Conservation (phyloP, 805 yeast species). For the Saturnispora diversa region DNA sequence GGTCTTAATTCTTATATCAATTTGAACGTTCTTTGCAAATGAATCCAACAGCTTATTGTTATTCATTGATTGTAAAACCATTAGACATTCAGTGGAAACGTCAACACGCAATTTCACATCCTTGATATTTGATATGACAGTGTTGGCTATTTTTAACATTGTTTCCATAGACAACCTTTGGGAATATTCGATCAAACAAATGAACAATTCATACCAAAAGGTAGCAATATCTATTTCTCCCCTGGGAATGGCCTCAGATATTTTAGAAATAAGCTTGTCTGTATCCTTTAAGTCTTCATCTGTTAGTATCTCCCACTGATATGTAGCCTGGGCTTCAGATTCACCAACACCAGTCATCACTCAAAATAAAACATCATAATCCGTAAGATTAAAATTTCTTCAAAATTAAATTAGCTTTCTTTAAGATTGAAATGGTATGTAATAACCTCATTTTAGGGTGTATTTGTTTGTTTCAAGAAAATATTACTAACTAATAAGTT, state of each 20-base stretch:
- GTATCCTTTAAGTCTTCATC: not conserved
- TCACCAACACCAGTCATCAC: not conserved
- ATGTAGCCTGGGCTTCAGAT: not conserved
- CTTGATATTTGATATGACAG: slow-evolving; percentile 15
- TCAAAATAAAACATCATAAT: not conserved
- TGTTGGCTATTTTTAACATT: slow-evolving; percentile 18
- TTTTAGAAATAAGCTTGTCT: not conserved
- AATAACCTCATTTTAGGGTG: too few species aligned
- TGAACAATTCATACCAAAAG: slow-evolving; percentile 21
- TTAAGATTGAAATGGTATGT: slow-evolving; percentile 10
- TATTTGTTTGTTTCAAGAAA: too few species aligned
- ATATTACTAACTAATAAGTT: slow-evolving; percentile 3
- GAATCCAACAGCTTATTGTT: slow-evolving; percentile 17
- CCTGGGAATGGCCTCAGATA: not conserved
- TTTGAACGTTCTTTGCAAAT: slow-evolving; percentile 23
- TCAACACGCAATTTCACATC: slow-evolving; percentile 21
- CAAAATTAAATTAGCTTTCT: not conserved
- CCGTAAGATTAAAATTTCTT: not conserved
- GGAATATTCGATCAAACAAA: slow-evolving; percentile 20
- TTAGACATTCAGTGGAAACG: slow-evolving; percentile 20
- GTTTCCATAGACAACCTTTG: slow-evolving; percentile 17
- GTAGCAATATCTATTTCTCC: not conserved
- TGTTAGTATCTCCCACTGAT: slow-evolving; percentile 3
- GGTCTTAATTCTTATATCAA: slow-evolving; percentile 23
- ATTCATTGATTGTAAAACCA: slow-evolving; percentile 22